Evolutionary conservation across 2,329 filamentous ascomycete genomes (phyloP).

Genomic region (Diaporthe sp.): DNA sequence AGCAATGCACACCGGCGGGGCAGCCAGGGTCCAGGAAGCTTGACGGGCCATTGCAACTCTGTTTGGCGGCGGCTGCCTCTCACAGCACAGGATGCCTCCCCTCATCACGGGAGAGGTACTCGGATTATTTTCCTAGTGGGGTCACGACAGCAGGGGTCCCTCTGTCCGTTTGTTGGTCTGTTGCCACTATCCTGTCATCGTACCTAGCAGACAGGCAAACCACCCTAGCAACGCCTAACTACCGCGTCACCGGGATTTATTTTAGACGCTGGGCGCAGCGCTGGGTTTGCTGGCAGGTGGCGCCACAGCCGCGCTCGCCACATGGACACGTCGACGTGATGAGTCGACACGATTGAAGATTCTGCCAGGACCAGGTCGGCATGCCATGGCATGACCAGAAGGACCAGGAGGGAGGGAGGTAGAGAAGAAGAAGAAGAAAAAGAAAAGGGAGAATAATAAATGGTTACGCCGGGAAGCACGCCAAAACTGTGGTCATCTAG

Average conservation of each 20-base stretch:
- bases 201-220: neutral
- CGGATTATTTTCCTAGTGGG: conserved; percentile 19
- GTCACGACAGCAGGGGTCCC: neutral
- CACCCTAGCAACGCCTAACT: neutral
- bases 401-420: neutral
- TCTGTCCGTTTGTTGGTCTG: neutral
- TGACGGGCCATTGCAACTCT: neutral
- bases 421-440: neutral
- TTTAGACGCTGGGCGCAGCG: conserved; percentile 10
- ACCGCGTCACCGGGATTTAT: conserved; percentile 18
- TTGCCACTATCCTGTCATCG: conserved; percentile 5
- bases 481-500: neutral
- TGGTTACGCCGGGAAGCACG: neutral
- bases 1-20: conserved; percentile 21
- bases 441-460: neutral
- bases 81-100: conserved; percentile 5
- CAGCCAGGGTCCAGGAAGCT: conserved; percentile 21
- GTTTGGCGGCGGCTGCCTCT: conserved; percentile 21
- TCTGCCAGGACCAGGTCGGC: neutral
- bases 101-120: neutral
- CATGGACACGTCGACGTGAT: conserved; percentile 9
- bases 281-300: conserved; percentile 3
- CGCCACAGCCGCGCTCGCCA: conserved; percentile 29
- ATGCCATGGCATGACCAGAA: neutral
- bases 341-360: neutral